Evolutionary conservation across 345 rosid genomes (phyloP).

Genomic region (Citrus trifoliata): DNA sequence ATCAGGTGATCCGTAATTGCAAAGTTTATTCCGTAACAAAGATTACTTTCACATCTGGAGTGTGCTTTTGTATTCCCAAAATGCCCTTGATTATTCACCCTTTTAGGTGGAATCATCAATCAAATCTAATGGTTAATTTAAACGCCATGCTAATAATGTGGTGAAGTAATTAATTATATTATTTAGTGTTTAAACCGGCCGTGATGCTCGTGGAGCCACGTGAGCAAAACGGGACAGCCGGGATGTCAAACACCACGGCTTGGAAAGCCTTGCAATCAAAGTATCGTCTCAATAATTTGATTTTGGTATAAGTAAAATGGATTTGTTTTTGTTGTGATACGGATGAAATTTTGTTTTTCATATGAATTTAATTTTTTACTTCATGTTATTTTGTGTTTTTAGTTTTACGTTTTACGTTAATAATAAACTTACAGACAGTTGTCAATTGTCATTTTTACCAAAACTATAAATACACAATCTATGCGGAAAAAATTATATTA

Average conservation of each 20-base stretch:
- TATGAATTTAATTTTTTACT: no score
- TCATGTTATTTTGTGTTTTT: no score
- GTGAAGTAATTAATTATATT: no score
- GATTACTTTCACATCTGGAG: neutral
- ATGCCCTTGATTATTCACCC: slow-evolving; percentile 5
- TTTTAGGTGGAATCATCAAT: neutral
- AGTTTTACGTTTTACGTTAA: no score
- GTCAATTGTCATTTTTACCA: no score
- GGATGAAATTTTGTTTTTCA: neutral
- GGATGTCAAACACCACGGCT: slow-evolving; percentile 18
- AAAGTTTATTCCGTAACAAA: neutral
- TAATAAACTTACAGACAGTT: no score
- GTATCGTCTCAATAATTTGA: neutral
- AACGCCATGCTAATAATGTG: neutral
- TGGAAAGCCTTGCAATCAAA: slow-evolving; percentile 14
- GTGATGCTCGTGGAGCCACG: slow-evolving; percentile 23
- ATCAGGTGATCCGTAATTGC: neutral
- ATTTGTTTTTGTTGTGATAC: neutral
- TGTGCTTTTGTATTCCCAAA: neutral
- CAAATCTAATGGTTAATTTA: neutral
- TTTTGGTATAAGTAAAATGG: neutral
- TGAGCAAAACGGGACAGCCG: slow-evolving; percentile 21
- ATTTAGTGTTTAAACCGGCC: neutral
- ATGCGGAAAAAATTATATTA: no score
- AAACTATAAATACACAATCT: no score